phyloP scores from a whole-genome alignment of 192 early-diverging fungal species.

The Mortierella alpina region DNA sequence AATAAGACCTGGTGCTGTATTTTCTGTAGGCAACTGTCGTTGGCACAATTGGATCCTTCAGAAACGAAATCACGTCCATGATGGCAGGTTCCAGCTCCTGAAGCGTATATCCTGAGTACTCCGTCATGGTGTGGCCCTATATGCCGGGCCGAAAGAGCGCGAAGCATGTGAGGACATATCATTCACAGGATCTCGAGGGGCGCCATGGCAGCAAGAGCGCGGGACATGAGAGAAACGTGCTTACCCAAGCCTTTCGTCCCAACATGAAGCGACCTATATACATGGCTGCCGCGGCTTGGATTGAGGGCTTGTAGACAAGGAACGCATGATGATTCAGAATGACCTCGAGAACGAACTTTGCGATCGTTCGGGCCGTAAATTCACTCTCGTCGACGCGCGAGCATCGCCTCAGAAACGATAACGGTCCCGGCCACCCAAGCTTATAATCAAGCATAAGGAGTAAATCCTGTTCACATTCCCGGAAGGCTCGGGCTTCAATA shows the following conservation, averaged over 20 bases:
- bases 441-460: slow-evolving; percentile 88
- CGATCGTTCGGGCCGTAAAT: slow-evolving; percentile 82
- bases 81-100: slow-evolving; percentile 68
- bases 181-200: neutral
- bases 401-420: slow-evolving; percentile 90
- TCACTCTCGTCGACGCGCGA: slow-evolving; percentile 89
- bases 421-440: slow-evolving; percentile 86
- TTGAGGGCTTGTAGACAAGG: slow-evolving; percentile 73
- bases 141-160: neutral
- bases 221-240: slow-evolving; percentile 49
- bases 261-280: slow-evolving; percentile 85
- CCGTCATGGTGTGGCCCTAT: slow-evolving; percentile 44
- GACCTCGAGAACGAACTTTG: slow-evolving; percentile 96
- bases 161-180: neutral
- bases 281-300: slow-evolving; percentile 80
- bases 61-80: slow-evolving; percentile 76
- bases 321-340: slow-evolving; percentile 85
- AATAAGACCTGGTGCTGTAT: too few relatives aligned
- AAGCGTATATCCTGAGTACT: slow-evolving; percentile 84
- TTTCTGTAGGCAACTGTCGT: too few relatives aligned
- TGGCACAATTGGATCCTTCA: slow-evolving; percentile 44
- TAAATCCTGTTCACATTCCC: slow-evolving; percentile 87
- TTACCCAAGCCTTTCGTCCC: slow-evolving; percentile 69
- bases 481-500: slow-evolving; percentile 80
- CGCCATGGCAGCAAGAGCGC: neutral